Conservation (phyloP, 176 grass and related monocot species). For the Ensete ventricosum region DNA sequence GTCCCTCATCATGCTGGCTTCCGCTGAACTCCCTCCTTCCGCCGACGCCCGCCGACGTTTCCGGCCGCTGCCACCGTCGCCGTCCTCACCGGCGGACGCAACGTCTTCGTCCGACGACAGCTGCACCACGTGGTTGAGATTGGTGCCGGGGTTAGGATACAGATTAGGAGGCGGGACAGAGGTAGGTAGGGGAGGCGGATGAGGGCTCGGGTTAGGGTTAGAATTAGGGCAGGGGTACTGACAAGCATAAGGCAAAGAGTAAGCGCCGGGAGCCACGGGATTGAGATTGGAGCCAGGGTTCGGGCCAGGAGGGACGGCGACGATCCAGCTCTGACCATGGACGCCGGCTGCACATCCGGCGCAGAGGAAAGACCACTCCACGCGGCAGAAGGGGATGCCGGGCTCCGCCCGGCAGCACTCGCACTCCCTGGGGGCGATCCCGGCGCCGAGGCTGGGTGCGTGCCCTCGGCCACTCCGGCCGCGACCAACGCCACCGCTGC, state of each 20-base stretch:
- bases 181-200: neutral
- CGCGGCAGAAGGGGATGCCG: conserved; percentile 40
- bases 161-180: neutral
- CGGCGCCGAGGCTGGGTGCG: neutral
- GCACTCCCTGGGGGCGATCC: conserved; percentile 22
- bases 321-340: conserved; percentile 41
- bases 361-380: conserved; percentile 49
- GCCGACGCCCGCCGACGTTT: conserved; percentile 11
- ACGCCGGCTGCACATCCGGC: conserved; percentile 30
- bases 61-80: conserved; percentile 22
- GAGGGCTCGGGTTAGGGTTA: neutral
- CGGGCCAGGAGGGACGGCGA: conserved; percentile 30
- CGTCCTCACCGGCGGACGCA: conserved; percentile 14
- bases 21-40: conserved; percentile 10
- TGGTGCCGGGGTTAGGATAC: neutral
- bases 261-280: neutral
- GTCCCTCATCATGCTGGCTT: conserved; percentile 54
- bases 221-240: neutral
- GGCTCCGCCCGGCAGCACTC: conserved; percentile 27
- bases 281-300: neutral
- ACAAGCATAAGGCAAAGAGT: neutral
- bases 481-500: neutral
- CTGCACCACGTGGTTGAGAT: conserved; percentile 9
- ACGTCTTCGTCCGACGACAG: conserved; percentile 17
- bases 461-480: neutral